Percentiles rank a stretch among this genome's conserved stretches.
phyloP scores from a whole-genome alignment of 2,329 filamentous ascomycete genomes.

The Tolypocladium nubicola region DNA sequence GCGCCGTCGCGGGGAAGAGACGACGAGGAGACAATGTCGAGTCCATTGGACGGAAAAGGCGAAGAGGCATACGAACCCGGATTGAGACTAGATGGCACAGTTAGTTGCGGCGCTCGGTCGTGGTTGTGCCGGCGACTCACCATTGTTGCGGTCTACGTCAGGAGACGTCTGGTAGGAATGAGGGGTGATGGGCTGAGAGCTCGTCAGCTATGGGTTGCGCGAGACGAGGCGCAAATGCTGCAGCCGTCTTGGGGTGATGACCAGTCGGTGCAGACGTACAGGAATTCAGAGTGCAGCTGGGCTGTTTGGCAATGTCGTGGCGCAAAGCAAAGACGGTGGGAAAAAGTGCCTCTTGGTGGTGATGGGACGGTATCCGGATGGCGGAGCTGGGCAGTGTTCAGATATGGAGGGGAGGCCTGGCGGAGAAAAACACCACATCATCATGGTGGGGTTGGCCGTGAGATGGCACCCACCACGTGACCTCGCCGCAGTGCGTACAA shows the following conservation, averaged over 20 bases:
- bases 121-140: slow-evolving; percentile 19
- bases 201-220: slow-evolving; percentile 12
- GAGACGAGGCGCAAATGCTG: not conserved
- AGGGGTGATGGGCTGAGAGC: slow-evolving; percentile 7
- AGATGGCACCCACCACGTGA: slow-evolving; percentile 20
- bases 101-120: not conserved
- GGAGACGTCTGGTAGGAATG: slow-evolving; percentile 15
- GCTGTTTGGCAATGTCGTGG: not conserved
- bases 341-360: slow-evolving; percentile 5
- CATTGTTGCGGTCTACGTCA: slow-evolving; percentile 26
- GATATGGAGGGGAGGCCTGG: slow-evolving; percentile 14
- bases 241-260: not conserved
- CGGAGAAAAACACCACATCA: slow-evolving; percentile 21
- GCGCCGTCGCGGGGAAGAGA: slow-evolving; percentile 7
- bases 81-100: slow-evolving; percentile 48
- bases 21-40: slow-evolving; percentile 1
- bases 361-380: slow-evolving; percentile 2
- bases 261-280: not conserved
- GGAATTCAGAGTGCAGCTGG: not conserved
- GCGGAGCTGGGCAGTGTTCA: slow-evolving; percentile 1
- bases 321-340: not conserved
- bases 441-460: slow-evolving; percentile 20
- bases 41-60: not conserved
- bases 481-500: slow-evolving; percentile 8
- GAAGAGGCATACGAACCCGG: slow-evolving; percentile 43